Base-by-base conservation (phyloP, 2,329 filamentous ascomycete genomes). In the Chrysoporthe cubensis region DNA sequence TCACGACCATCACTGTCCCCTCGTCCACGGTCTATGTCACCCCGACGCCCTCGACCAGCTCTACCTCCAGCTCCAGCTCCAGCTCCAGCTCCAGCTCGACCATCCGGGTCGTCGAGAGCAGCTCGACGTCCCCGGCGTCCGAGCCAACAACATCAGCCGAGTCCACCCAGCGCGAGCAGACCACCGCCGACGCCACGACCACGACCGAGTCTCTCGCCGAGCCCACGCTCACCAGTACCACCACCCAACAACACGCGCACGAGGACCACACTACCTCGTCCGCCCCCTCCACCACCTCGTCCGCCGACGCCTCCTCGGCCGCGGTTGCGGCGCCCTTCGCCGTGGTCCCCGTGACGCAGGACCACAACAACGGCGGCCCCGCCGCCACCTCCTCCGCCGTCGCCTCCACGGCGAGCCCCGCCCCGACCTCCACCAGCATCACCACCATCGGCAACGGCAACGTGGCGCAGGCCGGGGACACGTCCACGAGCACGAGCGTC, bases 21-120 rank as follows among this genome's bases (percentile, higher is more conserved):
- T 69, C 67, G 34, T 48, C 56, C 37, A 66, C 64, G 14, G 59
- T 48, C 18, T 66, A 65, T 13, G 67, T 61, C 8, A 69, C 67
- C 9, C 42, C 56, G 8, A 54, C 60, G 21, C 43, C 56, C 14
- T 52, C 56, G 16, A 26, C 18, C 3, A 57, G 37, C 34, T 32
- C 54, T 6, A 5, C 4, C 43, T 13, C 34, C 6, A 13, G 34
- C 32, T 50, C 43, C 26, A 26, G 13, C 52, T 4, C 7, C 4
- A 18, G 11, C 26, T 32, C 50, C 16, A 42, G 32, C 26, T 42
- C 52, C 50, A 52, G 32, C 42, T 66, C 63, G 18, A 62, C 58
- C 37, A 50, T 66, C 40, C 64, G 57, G 32, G 63, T 62, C 43
- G 42, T 21, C 13, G n/a, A 50, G 18, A 32, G n/a, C 50, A 57